phyloP scores from a whole-genome alignment of 495 filamentous ascomycete genomes.

The Aspergillus panamensis region DNA sequence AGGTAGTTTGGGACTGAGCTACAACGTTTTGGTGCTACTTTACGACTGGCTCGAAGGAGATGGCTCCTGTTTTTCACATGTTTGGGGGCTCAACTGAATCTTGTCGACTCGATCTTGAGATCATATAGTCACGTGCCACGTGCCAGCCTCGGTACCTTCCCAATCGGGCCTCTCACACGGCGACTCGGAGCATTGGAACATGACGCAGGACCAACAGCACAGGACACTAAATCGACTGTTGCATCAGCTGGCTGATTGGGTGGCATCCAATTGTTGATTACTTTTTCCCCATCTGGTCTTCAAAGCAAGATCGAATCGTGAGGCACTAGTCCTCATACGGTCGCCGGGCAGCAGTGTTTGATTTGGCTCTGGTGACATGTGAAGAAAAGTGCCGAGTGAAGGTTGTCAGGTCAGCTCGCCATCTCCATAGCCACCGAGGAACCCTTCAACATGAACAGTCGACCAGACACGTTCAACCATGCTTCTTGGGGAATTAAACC shows the following conservation, averaged over 20 bases:
- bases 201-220: slow-evolving; percentile 26
- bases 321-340: too few species aligned
- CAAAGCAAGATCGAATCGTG: too few species aligned
- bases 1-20: too few species aligned
- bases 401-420: too few species aligned
- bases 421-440: not conserved
- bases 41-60: too few species aligned
- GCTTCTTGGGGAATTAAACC: not conserved
- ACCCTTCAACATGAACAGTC: not conserved
- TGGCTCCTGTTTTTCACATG: slow-evolving; percentile 23
- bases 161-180: not conserved
- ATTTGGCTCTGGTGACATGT: too few species aligned
- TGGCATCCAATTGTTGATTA: not conserved
- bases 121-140: slow-evolving; percentile 11
- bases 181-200: too few species aligned
- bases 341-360: too few species aligned
- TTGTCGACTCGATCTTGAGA: slow-evolving; percentile 6
- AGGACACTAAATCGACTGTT: not conserved
- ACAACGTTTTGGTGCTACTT: too few species aligned
- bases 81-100: not conserved
- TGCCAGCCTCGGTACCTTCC: slow-evolving; percentile 33
- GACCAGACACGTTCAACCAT: not conserved
- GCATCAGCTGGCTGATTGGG: slow-evolving; percentile 12
- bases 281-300: too few species aligned
- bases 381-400: too few species aligned